Evolutionary conservation across 768 basidiomycete genomes (phyloP).

Genomic region (Rhodotorula sphaerocarpa): DNA sequence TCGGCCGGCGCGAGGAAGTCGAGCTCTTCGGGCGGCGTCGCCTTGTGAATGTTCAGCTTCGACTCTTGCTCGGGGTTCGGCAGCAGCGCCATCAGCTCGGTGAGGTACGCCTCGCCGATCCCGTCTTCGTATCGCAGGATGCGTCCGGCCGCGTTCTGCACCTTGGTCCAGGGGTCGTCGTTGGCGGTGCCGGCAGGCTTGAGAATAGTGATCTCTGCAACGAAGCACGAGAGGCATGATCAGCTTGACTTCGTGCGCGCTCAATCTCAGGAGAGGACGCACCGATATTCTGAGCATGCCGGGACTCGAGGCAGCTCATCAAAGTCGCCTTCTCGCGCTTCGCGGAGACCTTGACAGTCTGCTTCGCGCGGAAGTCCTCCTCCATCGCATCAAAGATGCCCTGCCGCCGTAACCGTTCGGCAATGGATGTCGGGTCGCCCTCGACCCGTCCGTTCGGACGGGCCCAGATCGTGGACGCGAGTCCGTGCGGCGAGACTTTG

Average conservation of each 20-base stretch:
- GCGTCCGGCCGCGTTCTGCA: slow-evolving; percentile 20
- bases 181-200: slow-evolving; percentile 27
- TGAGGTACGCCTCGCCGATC: slow-evolving; percentile 76
- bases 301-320: slow-evolving; percentile 56
- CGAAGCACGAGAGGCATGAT: neutral
- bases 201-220: slow-evolving; percentile 21
- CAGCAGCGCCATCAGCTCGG: slow-evolving; percentile 74
- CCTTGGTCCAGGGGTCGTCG: slow-evolving; percentile 22
- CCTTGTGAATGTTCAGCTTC: slow-evolving; percentile 80
- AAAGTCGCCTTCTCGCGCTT: slow-evolving; percentile 72
- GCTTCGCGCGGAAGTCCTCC: slow-evolving; percentile 93
- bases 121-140: slow-evolving; percentile 81
- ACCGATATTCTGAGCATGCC: slow-evolving; percentile 82
- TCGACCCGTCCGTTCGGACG: neutral
- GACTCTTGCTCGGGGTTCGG: slow-evolving; percentile 76
- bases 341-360: slow-evolving; percentile 54
- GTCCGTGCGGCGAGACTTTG: slow-evolving; percentile 82
- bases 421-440: slow-evolving; percentile 58
- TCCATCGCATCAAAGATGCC: slow-evolving; percentile 96
- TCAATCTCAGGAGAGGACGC: slow-evolving; percentile 43
- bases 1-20: slow-evolving; percentile 86
- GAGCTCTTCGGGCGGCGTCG: slow-evolving; percentile 75
- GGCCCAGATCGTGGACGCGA: slow-evolving; percentile 76
- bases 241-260: neutral
- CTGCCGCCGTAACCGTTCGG: slow-evolving; percentile 69